Base-by-base conservation (phyloP, 768 basidiomycete genomes). In the Suillus hirtellus region DNA sequence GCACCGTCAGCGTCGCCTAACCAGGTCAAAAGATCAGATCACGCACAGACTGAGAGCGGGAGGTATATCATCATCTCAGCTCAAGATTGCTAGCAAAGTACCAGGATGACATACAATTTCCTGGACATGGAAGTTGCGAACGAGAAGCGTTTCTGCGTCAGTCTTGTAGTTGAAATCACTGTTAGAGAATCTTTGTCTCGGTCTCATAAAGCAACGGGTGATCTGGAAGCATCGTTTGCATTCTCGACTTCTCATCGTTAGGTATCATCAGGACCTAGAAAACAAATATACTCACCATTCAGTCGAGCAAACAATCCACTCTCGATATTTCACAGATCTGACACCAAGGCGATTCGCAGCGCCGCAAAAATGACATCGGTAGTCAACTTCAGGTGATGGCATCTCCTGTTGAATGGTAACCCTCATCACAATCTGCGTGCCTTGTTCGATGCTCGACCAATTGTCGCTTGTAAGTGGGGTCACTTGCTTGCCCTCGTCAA, bases 171-270 rank as follows among this genome's bases (percentile, higher is more conserved):
- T 19, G 19, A 19, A 3, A 3, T 44, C 19, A n/a, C 7, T 19
- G 8, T 31, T 31, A 31, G 3, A 31, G 31, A 1, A 31, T 31
- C 0, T 3, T 31, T 31, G 0, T 6, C 31, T 31, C 31, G 31
- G 27, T 24, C 24, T 24, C 31, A 31, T 2, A 31, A 31, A 31
- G 11, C 12, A 2, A 15, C 47, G 47, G 47, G 53, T 35, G 7
- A 74, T 65, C 47, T 69, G 71, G 49, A 74, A 72, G 52, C 73
- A 68, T 12, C 71, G 65, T 65, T 72, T 68, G 52, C 72, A 72
- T 6, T 66, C 67, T 19, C 65, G 71, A 50, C 60, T 50, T 49
- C 64, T 67, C 2, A 65, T 54, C n/a, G 69, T 14, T n/a, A 54
- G 52, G 52, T 1, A 66, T 34, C 21, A 62, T 64, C 21, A 67